A percentile compares a stretch with the other conserved stretches of the same genome.
These are phyloP conservation scores for Skeletonema grethae DNA, from an alignment of 108 stramenopile genomes.

Conservation along the genomic window DNA sequence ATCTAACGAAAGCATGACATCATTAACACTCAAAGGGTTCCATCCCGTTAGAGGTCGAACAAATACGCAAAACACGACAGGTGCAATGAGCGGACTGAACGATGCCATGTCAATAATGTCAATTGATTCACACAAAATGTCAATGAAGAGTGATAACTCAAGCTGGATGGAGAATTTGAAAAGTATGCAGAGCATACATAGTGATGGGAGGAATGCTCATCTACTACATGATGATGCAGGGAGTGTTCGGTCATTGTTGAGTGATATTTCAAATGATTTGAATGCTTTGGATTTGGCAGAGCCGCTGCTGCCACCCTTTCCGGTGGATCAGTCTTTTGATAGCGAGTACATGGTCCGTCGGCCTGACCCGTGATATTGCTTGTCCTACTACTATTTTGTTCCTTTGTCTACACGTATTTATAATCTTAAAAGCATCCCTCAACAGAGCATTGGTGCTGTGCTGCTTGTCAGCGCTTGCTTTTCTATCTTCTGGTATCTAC, in stretches of 20 bases:
- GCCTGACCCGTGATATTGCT: background rate
- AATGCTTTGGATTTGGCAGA: conserved; percentile 50
- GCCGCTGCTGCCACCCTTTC: conserved; percentile 40
- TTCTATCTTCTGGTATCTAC: too few species aligned
- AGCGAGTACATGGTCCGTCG: conserved; percentile 6
- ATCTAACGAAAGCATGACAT: conserved; percentile 24
- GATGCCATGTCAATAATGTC: conserved; percentile 54
- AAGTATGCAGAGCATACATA: conserved; percentile 42
- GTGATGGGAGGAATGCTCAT: conserved; percentile 33
- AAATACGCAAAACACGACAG: conserved; percentile 18
- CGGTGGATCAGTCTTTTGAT: conserved; percentile 19
- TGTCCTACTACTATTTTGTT: background rate
- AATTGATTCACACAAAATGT: conserved; percentile 29
- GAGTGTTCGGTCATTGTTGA: conserved; percentile 34
- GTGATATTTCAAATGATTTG: conserved; percentile 44
- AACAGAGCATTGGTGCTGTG: background rate
- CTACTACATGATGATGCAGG: conserved; percentile 24
- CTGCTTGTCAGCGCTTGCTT: too few species aligned
- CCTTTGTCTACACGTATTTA: background rate
- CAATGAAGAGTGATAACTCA: conserved; percentile 12
- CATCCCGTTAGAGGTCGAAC: conserved; percentile 33
- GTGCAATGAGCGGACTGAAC: conserved; percentile 28
- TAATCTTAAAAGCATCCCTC: background rate
- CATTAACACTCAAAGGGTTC: conserved; percentile 27
- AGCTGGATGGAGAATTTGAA: conserved; percentile 42